Percentiles rank a stretch among this genome's conserved stretches.
phyloP scores from a whole-genome alignment of 495 filamentous ascomycete genomes.

The Penicillium psychrofluorescens region DNA sequence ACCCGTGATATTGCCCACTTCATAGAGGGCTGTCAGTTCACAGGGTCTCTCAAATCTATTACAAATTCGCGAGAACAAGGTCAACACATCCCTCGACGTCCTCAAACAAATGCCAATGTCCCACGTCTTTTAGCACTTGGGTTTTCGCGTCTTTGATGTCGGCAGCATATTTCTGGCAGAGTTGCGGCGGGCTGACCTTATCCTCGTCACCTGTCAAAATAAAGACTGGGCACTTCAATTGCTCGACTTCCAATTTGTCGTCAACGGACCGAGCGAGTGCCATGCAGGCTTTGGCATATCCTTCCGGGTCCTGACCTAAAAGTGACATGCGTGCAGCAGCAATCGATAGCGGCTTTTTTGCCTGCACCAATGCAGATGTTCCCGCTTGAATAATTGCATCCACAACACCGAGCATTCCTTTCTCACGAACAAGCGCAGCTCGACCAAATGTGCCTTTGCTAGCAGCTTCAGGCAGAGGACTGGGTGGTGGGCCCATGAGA shows the following conservation, averaged over 20 bases:
- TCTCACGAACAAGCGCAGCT: constrained; percentile 29
- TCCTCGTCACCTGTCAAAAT: constrained; percentile 40
- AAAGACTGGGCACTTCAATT: constrained; percentile 15
- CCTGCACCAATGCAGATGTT: constrained; percentile 26
- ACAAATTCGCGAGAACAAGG: constrained; percentile 3
- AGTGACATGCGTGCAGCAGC: constrained; percentile 34
- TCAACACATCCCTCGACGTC: constrained; percentile 4
- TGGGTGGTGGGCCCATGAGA: constrained; percentile 34
- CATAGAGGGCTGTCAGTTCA: too few species aligned
- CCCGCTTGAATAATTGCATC: constrained; percentile 25
- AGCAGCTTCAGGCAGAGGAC: constrained; percentile 27
- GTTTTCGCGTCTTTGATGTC: constrained; percentile 2
- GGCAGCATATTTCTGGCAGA: constrained; percentile 7
- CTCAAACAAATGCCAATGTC: constrained; percentile 17
- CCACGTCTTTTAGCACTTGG: constrained; percentile 6
- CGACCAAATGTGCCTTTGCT: constrained; percentile 18
- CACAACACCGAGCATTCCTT: constrained; percentile 35
- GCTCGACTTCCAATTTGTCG: constrained; percentile 14
- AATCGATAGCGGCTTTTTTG: constrained; percentile 25
- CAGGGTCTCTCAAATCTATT: background rate
- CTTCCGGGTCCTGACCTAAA: constrained; percentile 40
- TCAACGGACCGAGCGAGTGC: constrained; percentile 35
- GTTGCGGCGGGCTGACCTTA: constrained; percentile 13
- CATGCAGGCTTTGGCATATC: constrained; percentile 47
- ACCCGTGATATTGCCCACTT: too few species aligned